phyloP scores from a whole-genome alignment of 768 basidiomycete species.

The Leccinum aurantiacum region DNA sequence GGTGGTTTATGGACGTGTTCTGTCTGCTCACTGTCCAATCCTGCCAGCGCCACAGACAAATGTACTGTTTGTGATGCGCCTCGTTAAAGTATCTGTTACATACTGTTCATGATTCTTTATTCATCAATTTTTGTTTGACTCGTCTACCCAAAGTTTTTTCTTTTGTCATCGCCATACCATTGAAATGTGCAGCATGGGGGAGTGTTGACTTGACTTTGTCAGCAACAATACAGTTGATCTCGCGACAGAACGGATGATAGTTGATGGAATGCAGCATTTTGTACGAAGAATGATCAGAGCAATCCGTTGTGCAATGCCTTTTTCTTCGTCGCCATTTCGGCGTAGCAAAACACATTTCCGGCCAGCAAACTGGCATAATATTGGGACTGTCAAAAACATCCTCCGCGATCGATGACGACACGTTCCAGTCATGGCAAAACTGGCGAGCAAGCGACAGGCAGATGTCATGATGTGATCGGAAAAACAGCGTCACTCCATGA shows the following conservation, averaged over 20 bases:
- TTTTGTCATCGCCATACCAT: not conserved
- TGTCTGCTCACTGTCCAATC: conserved; percentile 45
- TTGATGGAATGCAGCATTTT: not conserved
- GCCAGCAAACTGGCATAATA: not conserved
- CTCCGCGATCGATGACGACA: not conserved
- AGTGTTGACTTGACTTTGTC: not conserved
- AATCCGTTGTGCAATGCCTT: not conserved
- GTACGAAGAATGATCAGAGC: not conserved
- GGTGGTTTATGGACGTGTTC: conserved; percentile 41
- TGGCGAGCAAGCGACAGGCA: not conserved
- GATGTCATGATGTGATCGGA: not conserved
- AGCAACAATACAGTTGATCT: not conserved
- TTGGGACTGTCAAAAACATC: not conserved
- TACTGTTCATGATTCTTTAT: conserved; percentile 11
- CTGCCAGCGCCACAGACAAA: conserved; percentile 41
- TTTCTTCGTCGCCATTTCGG: not conserved
- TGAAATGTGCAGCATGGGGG: not conserved
- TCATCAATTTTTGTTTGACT: conserved; percentile 12
- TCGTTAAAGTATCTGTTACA: conserved; percentile 28
- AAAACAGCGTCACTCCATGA: not conserved
- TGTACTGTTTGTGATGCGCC: conserved; percentile 53
- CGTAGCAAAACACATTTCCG: not conserved
- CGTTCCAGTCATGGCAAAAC: not conserved
- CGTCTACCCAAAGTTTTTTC: not conserved
- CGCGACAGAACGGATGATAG: not conserved